Conservation (phyloP, 2,329 filamentous ascomycete species). For the Lecanoromycetidae sp. region DNA sequence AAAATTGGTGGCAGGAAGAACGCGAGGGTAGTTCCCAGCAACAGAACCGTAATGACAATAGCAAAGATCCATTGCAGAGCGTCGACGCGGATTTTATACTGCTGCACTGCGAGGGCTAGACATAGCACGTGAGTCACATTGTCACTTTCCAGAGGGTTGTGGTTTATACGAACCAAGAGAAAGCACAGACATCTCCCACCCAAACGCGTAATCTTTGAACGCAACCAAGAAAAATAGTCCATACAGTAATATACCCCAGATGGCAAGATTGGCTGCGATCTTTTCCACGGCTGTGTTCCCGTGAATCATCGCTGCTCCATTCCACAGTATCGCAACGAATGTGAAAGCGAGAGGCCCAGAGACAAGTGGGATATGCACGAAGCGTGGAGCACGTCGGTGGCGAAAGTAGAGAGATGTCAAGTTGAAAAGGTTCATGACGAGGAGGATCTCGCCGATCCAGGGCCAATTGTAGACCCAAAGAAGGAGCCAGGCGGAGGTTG, state of each 20-base stretch:
- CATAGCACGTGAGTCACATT: neutral
- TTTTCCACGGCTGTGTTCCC: slow-evolving; percentile 55
- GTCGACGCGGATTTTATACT: slow-evolving; percentile 60
- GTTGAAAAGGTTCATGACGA: slow-evolving; percentile 74
- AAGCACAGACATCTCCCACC: slow-evolving; percentile 64
- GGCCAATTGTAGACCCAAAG: slow-evolving; percentile 70
- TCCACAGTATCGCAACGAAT: slow-evolving; percentile 78
- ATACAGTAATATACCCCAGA: slow-evolving; percentile 71
- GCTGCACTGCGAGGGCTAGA: slow-evolving; percentile 57
- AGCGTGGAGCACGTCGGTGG: slow-evolving; percentile 56
- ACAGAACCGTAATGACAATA: slow-evolving; percentile 71
- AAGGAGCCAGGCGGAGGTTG: slow-evolving; percentile 71
- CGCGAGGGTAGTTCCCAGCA: slow-evolving; percentile 53
- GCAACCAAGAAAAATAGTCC: slow-evolving; percentile 62
- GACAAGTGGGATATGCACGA: slow-evolving; percentile 65
- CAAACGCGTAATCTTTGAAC: slow-evolving; percentile 67
- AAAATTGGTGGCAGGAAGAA: slow-evolving; percentile 26
- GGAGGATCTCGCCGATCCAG: slow-evolving; percentile 60
- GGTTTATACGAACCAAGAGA: slow-evolving; percentile 45
- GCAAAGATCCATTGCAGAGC: slow-evolving; percentile 90
- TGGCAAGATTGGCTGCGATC: slow-evolving; percentile 74
- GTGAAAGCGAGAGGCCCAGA: slow-evolving; percentile 75
- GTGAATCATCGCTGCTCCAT: slow-evolving; percentile 71
- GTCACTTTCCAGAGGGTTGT: neutral
- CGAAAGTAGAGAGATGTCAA: slow-evolving; percentile 68